Evolutionary conservation across 139 green algal species (phyloP).

Genomic region (Volvox reticuliferus): DNA sequence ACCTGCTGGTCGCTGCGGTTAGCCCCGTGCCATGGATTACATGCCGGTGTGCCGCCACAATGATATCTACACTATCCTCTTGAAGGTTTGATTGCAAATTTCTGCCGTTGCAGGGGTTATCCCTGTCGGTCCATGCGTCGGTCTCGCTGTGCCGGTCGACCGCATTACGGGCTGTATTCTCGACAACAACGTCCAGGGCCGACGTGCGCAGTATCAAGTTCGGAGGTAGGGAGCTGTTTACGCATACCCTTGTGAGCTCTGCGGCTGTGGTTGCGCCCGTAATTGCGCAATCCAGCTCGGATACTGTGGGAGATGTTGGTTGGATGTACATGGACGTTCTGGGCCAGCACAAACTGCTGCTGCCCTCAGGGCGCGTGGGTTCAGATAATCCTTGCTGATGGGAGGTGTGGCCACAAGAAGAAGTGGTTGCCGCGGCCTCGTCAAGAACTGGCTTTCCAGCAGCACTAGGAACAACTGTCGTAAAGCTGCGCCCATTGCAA

Average conservation of each 20-base stretch:
- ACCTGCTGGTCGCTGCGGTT: no score
- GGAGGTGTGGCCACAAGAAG: not conserved
- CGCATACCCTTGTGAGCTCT: not conserved
- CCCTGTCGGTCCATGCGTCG: not conserved
- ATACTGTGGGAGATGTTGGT: not conserved
- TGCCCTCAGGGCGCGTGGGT: not conserved
- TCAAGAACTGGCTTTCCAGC: not conserved
- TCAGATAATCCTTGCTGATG: not conserved
- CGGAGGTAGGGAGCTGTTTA: not conserved
- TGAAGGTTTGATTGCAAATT: not conserved
- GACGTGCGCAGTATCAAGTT: not conserved
- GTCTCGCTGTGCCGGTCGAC: not conserved
- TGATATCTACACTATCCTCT: no score
- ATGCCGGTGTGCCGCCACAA: no score
- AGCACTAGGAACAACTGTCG: no score
- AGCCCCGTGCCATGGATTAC: no score
- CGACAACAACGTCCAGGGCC: no score
- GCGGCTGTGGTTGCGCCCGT: not conserved
- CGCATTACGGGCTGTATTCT: no score
- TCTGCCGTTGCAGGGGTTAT: not conserved
- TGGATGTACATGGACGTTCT: not conserved
- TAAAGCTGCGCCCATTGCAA: no score
- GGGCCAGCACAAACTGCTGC: not conserved
- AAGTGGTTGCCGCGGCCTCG: not conserved
- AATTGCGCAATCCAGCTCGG: not conserved